Evolutionary conservation across 345 rosid species (phyloP).

Genomic region (Pelargonium nanum): DNA sequence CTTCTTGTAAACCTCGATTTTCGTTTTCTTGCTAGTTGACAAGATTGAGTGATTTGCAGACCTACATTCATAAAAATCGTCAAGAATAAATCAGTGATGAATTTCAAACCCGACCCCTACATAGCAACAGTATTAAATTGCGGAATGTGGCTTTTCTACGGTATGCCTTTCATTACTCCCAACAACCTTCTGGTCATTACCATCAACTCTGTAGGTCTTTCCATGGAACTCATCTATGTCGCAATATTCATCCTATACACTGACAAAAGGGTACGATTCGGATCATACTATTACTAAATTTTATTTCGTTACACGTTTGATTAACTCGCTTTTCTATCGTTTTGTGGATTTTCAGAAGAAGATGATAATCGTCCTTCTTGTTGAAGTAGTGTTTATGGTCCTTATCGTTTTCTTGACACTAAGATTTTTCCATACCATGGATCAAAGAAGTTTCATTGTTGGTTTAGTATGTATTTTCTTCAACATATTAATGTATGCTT

Average conservation of each 20-base stretch:
- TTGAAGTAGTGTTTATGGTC: slow-evolving; percentile 41
- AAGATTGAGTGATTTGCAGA: slow-evolving; percentile 23
- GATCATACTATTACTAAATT: background rate
- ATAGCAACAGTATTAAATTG: slow-evolving; percentile 65
- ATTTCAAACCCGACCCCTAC: slow-evolving; percentile 72
- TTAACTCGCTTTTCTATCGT: background rate
- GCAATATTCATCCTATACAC: slow-evolving; percentile 42
- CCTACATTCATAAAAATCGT: slow-evolving; percentile 47
- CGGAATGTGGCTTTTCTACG: slow-evolving; percentile 60
- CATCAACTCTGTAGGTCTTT: slow-evolving; percentile 45
- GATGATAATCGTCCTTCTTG: slow-evolving; percentile 15
- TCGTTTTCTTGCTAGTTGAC: background rate
- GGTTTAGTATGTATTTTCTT: slow-evolving; percentile 31
- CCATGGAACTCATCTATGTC: slow-evolving; percentile 40
- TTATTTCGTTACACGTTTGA: background rate
- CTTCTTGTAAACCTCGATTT: background rate
- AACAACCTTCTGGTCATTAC: slow-evolving; percentile 51
- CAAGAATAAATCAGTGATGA: slow-evolving; percentile 38
- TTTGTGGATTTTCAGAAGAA: slow-evolving; percentile 19
- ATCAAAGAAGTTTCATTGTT: slow-evolving; percentile 33
- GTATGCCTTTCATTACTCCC: slow-evolving; percentile 52
- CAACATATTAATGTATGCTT: slow-evolving; percentile 47
- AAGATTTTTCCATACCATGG: slow-evolving; percentile 26
- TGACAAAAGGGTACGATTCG: slow-evolving; percentile 24
- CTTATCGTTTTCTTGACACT: slow-evolving; percentile 29